A percentile compares a stretch with the other conserved stretches of the same genome.
Conservation (phyloP, 345 rosid genomes). For the Lumnitzera racemosa region DNA sequence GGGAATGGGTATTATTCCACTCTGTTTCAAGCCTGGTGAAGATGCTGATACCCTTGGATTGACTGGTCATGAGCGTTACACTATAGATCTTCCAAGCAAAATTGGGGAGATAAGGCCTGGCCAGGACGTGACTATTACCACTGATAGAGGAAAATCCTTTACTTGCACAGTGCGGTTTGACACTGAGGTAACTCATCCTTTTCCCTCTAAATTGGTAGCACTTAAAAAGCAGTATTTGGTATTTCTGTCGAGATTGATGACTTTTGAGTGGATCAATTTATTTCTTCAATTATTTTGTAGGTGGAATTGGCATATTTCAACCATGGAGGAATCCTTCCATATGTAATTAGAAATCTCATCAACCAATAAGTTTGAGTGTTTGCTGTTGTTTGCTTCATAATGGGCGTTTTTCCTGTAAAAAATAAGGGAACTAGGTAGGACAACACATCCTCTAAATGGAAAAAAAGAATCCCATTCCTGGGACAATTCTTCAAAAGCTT, state of each 20-base stretch:
- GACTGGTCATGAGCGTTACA: constrained; percentile 86
- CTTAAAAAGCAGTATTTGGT: background rate
- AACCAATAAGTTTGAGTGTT: constrained; percentile 18
- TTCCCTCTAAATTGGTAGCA: background rate
- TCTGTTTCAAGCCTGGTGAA: constrained; percentile 90
- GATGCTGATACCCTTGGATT: constrained; percentile 83
- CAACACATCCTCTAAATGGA: constrained; percentile 24
- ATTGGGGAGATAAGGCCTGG: constrained; percentile 80
- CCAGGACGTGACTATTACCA: constrained; percentile 85
- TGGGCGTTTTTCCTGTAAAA: constrained; percentile 10
- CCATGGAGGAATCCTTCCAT: constrained; percentile 97
- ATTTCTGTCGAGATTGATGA: background rate
- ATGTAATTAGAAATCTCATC: constrained; percentile 75
- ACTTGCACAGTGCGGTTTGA: constrained; percentile 90
- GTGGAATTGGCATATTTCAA: constrained; percentile 92
- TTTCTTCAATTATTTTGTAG: constrained; percentile 25
- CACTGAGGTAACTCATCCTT: constrained; percentile 58
- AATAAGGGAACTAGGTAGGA: constrained; percentile 6
- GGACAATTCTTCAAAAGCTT: constrained; percentile 6
- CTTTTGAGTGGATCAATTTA: background rate
- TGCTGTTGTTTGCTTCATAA: background rate
- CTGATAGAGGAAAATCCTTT: constrained; percentile 78
- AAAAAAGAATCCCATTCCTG: constrained; percentile 15
- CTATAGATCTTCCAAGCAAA: constrained; percentile 72
- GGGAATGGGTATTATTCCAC: constrained; percentile 96